Percentiles rank a stretch among this genome's conserved stretches.
Conservation (phyloP, 2,329 filamentous ascomycete genomes). For the Fusarium keratoplasticum region DNA sequence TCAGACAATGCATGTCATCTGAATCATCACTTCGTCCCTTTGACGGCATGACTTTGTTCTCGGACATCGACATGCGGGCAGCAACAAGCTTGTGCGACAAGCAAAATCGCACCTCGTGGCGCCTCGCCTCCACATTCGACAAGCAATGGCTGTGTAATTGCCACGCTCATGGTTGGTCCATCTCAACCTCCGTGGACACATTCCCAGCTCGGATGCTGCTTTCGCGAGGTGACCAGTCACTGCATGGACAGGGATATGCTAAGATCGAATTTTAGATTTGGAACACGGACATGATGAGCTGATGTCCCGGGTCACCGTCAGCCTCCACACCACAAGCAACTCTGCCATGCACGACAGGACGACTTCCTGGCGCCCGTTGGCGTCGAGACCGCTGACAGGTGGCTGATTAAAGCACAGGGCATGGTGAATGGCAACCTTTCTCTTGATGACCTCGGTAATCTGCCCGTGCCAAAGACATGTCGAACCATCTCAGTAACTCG, state of each 20-base stretch:
- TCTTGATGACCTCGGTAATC: slow-evolving; percentile 32
- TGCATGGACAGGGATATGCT: slow-evolving; percentile 22
- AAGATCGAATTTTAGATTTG: slow-evolving; percentile 38
- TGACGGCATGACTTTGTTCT: background rate
- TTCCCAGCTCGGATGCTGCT: slow-evolving; percentile 14
- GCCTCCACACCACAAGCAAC: slow-evolving; percentile 24
- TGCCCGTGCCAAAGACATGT: slow-evolving; percentile 13
- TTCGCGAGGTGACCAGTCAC: slow-evolving; percentile 25
- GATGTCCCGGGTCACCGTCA: slow-evolving; percentile 25
- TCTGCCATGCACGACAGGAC: slow-evolving; percentile 9
- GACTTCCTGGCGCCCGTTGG: slow-evolving; percentile 28
- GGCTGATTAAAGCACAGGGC: slow-evolving; percentile 23
- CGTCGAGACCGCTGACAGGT: slow-evolving; percentile 33
- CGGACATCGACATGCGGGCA: background rate
- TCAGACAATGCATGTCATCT: background rate
- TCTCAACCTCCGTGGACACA: slow-evolving; percentile 3
- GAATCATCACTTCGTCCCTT: background rate
- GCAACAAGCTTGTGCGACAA: slow-evolving; percentile 5
- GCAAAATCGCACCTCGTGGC: background rate
- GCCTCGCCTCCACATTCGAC: slow-evolving; percentile 9
- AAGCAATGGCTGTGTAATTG: slow-evolving; percentile 26
- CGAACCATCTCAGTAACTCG: slow-evolving; percentile 21
- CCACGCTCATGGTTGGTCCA: slow-evolving; percentile 15
- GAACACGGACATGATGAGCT: slow-evolving; percentile 36
- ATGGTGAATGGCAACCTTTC: background rate